A percentile compares a stretch with the other conserved stretches of the same genome.
Evolutionary conservation across 1,139 yeast species (phyloP).

Genomic region (Diutina siamensis): DNA sequence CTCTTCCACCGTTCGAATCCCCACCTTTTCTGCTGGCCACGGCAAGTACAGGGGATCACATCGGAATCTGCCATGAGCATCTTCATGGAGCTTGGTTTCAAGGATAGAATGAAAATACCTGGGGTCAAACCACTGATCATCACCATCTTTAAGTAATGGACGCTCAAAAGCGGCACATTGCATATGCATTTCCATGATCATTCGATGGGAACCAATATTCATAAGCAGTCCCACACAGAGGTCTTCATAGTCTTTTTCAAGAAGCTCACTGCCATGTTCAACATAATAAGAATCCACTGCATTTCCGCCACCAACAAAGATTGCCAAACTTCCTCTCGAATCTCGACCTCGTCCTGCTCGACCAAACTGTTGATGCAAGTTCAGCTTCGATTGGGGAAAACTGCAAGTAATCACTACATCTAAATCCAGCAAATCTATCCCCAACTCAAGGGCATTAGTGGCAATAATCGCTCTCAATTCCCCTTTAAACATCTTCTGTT

Average conservation of each 20-base stretch:
- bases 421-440: slow-evolving; percentile 85
- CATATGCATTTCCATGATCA: slow-evolving; percentile 63
- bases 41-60: slow-evolving; percentile 55
- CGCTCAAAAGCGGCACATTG: slow-evolving; percentile 92
- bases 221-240: slow-evolving; percentile 30
- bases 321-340: slow-evolving; percentile 52
- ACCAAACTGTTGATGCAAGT: slow-evolving; percentile 91
- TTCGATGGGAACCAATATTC: slow-evolving; percentile 22
- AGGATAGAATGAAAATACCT: background rate
- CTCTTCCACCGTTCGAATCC: slow-evolving; percentile 76
- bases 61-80: slow-evolving; percentile 46
- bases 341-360: slow-evolving; percentile 83
- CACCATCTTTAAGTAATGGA: slow-evolving; percentile 46
- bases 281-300: slow-evolving; percentile 84
- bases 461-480: slow-evolving; percentile 78
- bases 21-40: slow-evolving; percentile 65
- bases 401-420: slow-evolving; percentile 92
- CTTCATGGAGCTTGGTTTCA: slow-evolving; percentile 30
- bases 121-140: slow-evolving; percentile 13
- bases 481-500: slow-evolving; percentile 82
- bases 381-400: slow-evolving; percentile 77
- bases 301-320: slow-evolving; percentile 72
- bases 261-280: slow-evolving; percentile 54
- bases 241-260: slow-evolving; percentile 34
- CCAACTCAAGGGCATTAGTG: slow-evolving; percentile 89